Conservation (phyloP, 352 stramenopile genomes). For the Saprolegnia diclina region DNA sequence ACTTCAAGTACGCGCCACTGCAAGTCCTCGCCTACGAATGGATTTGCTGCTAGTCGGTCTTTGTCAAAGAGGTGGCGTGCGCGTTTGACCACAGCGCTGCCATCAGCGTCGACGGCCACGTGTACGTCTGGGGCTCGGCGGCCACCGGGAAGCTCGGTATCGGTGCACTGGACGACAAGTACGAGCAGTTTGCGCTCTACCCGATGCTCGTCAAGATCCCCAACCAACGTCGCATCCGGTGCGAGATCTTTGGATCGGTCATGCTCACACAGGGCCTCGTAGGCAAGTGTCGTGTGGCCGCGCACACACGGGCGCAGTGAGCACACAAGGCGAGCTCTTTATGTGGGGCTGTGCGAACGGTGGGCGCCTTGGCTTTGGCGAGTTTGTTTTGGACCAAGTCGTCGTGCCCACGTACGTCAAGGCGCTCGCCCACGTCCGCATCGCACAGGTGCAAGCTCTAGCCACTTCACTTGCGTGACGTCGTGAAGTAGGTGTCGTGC, state of each 20-base stretch:
- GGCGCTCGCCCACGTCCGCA: slow-evolving; percentile 60
- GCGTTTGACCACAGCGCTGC: slow-evolving; percentile 86
- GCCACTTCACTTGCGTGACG: not conserved
- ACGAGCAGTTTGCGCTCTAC: slow-evolving; percentile 71
- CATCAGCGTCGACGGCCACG: slow-evolving; percentile 55
- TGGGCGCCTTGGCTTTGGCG: slow-evolving; percentile 84
- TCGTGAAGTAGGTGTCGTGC: slow-evolving; percentile 52
- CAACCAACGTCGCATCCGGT: slow-evolving; percentile 51
- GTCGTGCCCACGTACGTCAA: slow-evolving; percentile 81
- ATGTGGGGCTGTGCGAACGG: slow-evolving; percentile 91
- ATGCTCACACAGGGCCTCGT: not conserved
- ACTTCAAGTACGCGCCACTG: slow-evolving; percentile 41
- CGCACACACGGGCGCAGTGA: slow-evolving; percentile 71
- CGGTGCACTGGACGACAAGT: slow-evolving; percentile 68
- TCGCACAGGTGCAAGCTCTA: slow-evolving; percentile 31
- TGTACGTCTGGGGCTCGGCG: slow-evolving; percentile 88
- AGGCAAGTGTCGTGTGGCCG: slow-evolving; percentile 81
- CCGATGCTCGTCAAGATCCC: slow-evolving; percentile 69
- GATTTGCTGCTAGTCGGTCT: slow-evolving; percentile 16
- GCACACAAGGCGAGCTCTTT: slow-evolving; percentile 63
- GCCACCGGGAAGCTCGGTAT: slow-evolving; percentile 84
- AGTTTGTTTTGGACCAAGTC: slow-evolving; percentile 50
- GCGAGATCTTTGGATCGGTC: not conserved
- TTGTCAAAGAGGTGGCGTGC: slow-evolving; percentile 42
- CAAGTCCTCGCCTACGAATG: no score